These are phyloP conservation scores for Tetrahymena elliotti DNA, from an alignment of 73 alveolate genomes.

Conservation along the genomic window DNA sequence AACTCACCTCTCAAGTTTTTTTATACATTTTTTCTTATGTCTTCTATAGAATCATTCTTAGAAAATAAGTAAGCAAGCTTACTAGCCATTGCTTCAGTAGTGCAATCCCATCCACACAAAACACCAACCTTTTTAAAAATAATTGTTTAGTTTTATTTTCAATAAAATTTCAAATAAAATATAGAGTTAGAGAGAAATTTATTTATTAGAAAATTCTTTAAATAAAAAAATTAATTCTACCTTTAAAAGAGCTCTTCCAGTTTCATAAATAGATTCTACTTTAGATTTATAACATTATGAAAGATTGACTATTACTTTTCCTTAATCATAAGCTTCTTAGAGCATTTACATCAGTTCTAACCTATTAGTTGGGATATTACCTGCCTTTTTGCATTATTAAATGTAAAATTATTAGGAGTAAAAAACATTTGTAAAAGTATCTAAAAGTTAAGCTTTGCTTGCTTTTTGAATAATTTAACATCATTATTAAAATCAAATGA, in stretches of 20 bases:
- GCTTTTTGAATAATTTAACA: too few relatives aligned
- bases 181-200: too few relatives aligned
- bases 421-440: background rate
- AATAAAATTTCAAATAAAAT: too few relatives aligned
- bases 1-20: slow-evolving; percentile 68
- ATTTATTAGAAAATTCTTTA: background rate
- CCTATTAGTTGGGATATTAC: slow-evolving; percentile 64
- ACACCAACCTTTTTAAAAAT: slow-evolving; percentile 16
- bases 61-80: slow-evolving; percentile 66
- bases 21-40: slow-evolving; percentile 30
- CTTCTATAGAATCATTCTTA: slow-evolving; percentile 33
- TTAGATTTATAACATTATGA: slow-evolving; percentile 66
- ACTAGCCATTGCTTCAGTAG: slow-evolving; percentile 61
- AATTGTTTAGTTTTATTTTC: too few relatives aligned
- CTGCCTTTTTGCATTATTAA: slow-evolving; percentile 26
- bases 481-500: too few relatives aligned
- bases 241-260: slow-evolving; percentile 47
- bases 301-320: slow-evolving; percentile 59
- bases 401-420: background rate
- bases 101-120: slow-evolving; percentile 70
- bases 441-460: background rate
- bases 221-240: slow-evolving; percentile 17
- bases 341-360: slow-evolving; percentile 45
- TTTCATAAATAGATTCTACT: slow-evolving; percentile 57
- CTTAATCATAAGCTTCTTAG: slow-evolving; percentile 44